These are phyloP conservation scores for Fusarium temperatum DNA, from an alignment of 2,329 filamentous ascomycete species.

Conservation along the genomic window DNA sequence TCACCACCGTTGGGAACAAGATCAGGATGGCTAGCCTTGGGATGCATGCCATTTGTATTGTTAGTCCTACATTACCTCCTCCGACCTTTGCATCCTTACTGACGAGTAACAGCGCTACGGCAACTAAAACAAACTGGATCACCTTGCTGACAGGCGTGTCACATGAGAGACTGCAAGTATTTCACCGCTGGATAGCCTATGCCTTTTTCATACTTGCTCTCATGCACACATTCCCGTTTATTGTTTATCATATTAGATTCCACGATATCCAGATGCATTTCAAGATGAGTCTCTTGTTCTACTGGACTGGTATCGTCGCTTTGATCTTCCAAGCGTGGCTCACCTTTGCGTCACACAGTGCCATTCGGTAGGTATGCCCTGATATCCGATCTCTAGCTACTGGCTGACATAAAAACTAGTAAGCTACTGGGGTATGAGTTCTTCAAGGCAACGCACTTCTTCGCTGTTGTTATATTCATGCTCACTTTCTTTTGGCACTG, in stretches of 20 bases:
- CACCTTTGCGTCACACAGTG: neutral
- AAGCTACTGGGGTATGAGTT: neutral
- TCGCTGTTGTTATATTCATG: neutral
- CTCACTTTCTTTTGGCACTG: neutral
- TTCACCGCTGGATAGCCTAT: neutral
- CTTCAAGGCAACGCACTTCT: neutral
- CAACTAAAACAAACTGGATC: neutral
- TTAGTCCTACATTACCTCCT: neutral
- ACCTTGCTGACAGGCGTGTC: neutral
- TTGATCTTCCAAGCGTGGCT: neutral
- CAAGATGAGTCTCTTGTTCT: neutral
- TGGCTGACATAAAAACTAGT: neutral
- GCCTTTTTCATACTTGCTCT: neutral
- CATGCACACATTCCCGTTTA: neutral
- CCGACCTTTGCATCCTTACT: accelerated
- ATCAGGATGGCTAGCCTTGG: neutral
- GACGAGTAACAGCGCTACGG: neutral
- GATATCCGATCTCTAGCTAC: accelerated
- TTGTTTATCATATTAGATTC: neutral
- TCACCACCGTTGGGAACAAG: neutral
- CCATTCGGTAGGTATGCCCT: neutral
- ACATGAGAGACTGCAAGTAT: neutral
- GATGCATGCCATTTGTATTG: neutral
- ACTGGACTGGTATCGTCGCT: neutral
- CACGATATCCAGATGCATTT: neutral